These are phyloP conservation scores for Fusarium caatingaense DNA, from an alignment of 2,329 filamentous ascomycete species.

Conservation along the genomic window DNA sequence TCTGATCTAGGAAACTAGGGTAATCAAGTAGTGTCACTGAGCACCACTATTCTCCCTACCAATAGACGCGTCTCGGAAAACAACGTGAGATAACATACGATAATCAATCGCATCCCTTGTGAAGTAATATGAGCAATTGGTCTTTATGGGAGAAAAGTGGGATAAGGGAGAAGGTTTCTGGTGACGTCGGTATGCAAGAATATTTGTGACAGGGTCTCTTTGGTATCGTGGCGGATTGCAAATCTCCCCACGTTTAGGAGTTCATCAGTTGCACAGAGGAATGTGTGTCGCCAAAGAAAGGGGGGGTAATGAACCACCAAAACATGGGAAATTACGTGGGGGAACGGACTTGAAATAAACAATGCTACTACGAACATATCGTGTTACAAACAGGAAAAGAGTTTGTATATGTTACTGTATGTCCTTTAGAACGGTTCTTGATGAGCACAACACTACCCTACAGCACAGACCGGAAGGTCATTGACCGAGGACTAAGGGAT, in stretches of 20 bases:
- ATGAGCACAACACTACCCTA: slow-evolving; percentile 24
- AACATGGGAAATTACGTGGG: background rate
- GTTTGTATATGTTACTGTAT: slow-evolving; percentile 2
- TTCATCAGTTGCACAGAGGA: slow-evolving; percentile 33
- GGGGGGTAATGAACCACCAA: slow-evolving; percentile 10
- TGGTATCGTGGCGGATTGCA: slow-evolving; percentile 38
- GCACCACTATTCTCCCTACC: slow-evolving; percentile 13
- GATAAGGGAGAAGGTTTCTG: slow-evolving; percentile 3
- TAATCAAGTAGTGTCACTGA: slow-evolving; percentile 17
- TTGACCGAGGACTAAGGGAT: slow-evolving; percentile 11
- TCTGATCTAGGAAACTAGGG: slow-evolving; percentile 11
- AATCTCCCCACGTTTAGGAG: slow-evolving; percentile 21
- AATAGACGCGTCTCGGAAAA: slow-evolving; percentile 30
- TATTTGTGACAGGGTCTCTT: slow-evolving; percentile 14
- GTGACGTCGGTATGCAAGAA: slow-evolving; percentile 31
- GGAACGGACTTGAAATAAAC: background rate
- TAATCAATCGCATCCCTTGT: slow-evolving; percentile 2
- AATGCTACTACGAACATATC: background rate
- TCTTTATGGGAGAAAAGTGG: background rate
- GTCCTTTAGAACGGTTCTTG: background rate
- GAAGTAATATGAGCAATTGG: background rate
- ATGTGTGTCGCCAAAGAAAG: slow-evolving; percentile 35
- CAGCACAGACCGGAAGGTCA: slow-evolving; percentile 18
- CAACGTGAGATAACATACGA: slow-evolving; percentile 24
- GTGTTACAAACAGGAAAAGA: background rate